These are phyloP conservation scores for Pseudogymnoascus sp. DNA, from an alignment of 2,329 filamentous ascomycete species.

Conservation along the genomic window DNA sequence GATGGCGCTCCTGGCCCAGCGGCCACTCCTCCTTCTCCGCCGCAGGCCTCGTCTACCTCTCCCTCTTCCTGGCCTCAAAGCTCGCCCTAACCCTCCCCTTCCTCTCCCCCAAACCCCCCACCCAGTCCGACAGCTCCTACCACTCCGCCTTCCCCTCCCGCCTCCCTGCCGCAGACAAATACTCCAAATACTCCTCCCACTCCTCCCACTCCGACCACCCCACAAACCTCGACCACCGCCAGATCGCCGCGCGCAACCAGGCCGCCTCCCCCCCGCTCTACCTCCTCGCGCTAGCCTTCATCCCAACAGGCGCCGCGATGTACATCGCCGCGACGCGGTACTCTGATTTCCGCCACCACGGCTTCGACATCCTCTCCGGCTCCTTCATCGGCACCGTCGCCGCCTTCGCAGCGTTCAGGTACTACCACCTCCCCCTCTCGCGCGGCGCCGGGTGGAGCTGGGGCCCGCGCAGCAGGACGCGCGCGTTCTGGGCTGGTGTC, in stretches of 20 bases:
- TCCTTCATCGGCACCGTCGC: conserved; percentile 64
- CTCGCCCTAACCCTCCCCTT: conserved; percentile 68
- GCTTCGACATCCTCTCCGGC: conserved; percentile 88
- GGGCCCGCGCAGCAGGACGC: conserved; percentile 63
- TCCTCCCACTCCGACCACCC: background rate
- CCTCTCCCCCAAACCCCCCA: conserved; percentile 37
- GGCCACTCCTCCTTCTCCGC: conserved; percentile 70
- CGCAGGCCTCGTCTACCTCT: conserved; percentile 74
- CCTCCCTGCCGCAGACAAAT: conserved; percentile 32
- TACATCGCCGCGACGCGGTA: conserved; percentile 82
- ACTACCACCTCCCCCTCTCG: conserved; percentile 74
- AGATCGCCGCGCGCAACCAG: conserved; percentile 54
- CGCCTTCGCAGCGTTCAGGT: conserved; percentile 68
- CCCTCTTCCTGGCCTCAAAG: conserved; percentile 78
- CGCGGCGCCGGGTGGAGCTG: conserved; percentile 84
- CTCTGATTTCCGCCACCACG: conserved; percentile 82
- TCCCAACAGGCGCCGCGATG: conserved; percentile 66
- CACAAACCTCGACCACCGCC: conserved; percentile 21
- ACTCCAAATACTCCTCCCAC: background rate
- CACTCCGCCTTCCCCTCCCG: conserved; percentile 71
- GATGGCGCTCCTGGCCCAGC: conserved; percentile 76
- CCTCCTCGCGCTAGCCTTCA: conserved; percentile 58
- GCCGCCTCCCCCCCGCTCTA: conserved; percentile 78
- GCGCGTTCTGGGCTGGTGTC: conserved; percentile 72
- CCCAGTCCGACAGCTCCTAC: conserved; percentile 25